Evolutionary conservation across 140 eudicot species (phyloP).

Genomic region (Stevia rebaudiana): DNA sequence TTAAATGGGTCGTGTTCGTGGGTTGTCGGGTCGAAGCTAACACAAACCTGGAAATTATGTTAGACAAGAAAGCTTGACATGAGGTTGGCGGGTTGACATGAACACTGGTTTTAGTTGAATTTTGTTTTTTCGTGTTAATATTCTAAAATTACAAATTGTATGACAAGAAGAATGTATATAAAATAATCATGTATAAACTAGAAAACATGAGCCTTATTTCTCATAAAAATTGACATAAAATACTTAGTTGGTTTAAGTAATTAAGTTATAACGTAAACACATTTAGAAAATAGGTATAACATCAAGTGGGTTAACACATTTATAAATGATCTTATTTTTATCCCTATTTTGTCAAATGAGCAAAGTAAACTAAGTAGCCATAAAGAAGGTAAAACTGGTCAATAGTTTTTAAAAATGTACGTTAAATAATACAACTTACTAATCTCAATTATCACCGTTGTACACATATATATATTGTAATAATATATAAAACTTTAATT

Average conservation of each 20-base stretch:
- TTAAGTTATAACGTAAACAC: background rate
- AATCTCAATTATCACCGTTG: background rate
- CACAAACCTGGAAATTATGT: background rate
- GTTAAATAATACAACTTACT: background rate
- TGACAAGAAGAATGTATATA: background rate
- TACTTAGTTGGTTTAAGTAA: background rate
- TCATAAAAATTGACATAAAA: background rate
- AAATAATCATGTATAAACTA: background rate
- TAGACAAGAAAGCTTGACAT: background rate
- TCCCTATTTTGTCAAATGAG: background rate
- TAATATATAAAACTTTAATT: background rate
- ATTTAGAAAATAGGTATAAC: background rate
- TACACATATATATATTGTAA: background rate
- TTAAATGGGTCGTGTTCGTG: background rate
- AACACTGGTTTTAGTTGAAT: background rate
- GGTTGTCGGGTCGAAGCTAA: background rate
- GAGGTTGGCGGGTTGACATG: background rate
- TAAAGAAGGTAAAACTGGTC: background rate
- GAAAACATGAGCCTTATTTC: background rate
- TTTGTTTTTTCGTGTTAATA: background rate
- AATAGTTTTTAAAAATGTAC: background rate
- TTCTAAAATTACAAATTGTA: background rate
- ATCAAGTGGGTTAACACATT: background rate
- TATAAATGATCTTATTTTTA: background rate
- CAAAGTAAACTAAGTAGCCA: background rate